Conservation (phyloP, 2,329 filamentous ascomycete species). For the Neoascochyta sp. region DNA sequence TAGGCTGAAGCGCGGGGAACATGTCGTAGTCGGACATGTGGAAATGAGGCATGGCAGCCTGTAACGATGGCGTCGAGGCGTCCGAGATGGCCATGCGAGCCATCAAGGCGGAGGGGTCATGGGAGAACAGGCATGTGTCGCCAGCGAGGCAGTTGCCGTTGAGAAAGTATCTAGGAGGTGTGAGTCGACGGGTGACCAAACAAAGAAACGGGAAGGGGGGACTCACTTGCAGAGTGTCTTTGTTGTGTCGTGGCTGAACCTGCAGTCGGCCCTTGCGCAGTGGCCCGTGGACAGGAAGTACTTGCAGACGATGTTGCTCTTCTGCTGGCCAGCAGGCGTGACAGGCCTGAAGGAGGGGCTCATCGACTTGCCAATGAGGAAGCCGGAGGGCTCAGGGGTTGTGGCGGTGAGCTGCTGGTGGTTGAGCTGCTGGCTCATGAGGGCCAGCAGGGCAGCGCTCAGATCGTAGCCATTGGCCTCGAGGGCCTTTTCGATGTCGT, state of each 20-base stretch:
- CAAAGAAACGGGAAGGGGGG: conserved; percentile 1
- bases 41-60: conserved; percentile 62
- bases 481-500: conserved; percentile 90
- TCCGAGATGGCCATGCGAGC: conserved; percentile 75
- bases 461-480: conserved; percentile 89
- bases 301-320: conserved; percentile 89
- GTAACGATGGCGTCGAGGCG: conserved; percentile 60
- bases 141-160: conserved; percentile 93
- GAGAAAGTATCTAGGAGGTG: conserved; percentile 75
- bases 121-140: conserved; percentile 92
- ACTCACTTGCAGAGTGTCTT: conserved; percentile 97
- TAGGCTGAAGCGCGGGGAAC: conserved; percentile 69
- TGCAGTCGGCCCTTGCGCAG: conserved; percentile 90
- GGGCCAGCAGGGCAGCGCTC: conserved; percentile 81
- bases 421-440: conserved; percentile 71
- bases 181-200: conserved; percentile 13
- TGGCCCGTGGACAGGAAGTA: conserved; percentile 96
- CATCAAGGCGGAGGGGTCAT: conserved; percentile 84
- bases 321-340: conserved; percentile 72
- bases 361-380: conserved; percentile 88
- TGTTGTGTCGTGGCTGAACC: conserved; percentile 93
- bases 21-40: conserved; percentile 79
- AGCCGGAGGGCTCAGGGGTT: conserved; percentile 55
- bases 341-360: conserved; percentile 65
- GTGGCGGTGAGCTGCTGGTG: conserved; percentile 46